A percentile compares a stretch with the other conserved stretches of the same genome.
Conservation (phyloP, 1,284 basidiomycete species). For the Ustilago xerochloae region DNA sequence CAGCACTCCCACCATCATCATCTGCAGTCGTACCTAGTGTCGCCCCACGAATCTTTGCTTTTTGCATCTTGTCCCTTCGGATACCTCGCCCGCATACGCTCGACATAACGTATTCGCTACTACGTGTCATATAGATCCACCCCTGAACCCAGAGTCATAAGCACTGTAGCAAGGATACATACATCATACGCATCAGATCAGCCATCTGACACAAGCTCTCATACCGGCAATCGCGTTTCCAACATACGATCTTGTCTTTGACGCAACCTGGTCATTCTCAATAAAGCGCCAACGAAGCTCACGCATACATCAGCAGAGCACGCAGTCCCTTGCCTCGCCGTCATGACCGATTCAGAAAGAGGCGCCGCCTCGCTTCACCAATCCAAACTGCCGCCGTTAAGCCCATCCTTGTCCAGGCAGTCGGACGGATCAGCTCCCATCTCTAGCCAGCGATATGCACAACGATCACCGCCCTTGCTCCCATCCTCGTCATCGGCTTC, state of each 20-base stretch:
- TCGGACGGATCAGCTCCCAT: constrained; percentile 6
- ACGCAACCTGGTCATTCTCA: not conserved
- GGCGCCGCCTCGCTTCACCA: not conserved
- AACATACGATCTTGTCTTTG: not conserved
- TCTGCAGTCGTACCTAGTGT: not conserved
- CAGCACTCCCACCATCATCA: not conserved
- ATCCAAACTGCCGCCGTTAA: constrained; percentile 15
- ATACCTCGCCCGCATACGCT: too few relatives aligned
- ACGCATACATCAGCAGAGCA: not conserved
- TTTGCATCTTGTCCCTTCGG: too few relatives aligned
- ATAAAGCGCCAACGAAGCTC: not conserved
- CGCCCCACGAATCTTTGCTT: too few relatives aligned
- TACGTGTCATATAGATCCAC: too few relatives aligned
- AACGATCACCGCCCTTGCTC: constrained; percentile 23
- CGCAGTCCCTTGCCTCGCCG: not conserved
- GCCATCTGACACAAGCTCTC: too few relatives aligned
- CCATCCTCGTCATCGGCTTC: constrained; percentile 10
- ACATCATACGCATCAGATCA: too few relatives aligned
- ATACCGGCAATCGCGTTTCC: not conserved
- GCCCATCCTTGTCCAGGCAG: constrained; percentile 12
- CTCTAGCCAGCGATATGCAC: constrained; percentile 11
- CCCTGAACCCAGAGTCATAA: too few relatives aligned
- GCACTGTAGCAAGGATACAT: too few relatives aligned
- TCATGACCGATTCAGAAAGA: constrained; percentile 20
- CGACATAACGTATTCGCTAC: too few relatives aligned